Evolutionary conservation across 164 flowering plant species (phyloP).

Genomic region (Euptelea pleiosperma): DNA sequence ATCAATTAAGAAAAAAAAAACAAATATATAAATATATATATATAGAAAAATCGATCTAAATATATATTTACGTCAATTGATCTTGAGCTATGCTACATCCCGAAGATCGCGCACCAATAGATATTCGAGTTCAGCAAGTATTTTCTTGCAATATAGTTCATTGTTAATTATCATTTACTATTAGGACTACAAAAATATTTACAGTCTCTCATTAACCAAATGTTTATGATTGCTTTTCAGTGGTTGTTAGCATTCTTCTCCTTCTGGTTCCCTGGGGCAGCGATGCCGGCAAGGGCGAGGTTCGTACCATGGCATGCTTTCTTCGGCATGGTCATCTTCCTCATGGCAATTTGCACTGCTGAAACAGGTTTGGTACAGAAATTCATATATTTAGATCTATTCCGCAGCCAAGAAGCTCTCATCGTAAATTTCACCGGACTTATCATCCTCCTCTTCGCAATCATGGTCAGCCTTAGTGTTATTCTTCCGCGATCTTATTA

Average conservation of each 20-base stretch:
- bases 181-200: too few relatives aligned
- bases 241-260: conserved; percentile 48
- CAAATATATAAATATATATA: background rate
- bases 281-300: conserved; percentile 29
- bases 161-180: background rate
- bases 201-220: too few relatives aligned
- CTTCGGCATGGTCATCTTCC: conserved; percentile 49
- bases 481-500: conserved; percentile 34
- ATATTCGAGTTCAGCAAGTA: background rate
- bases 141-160: background rate
- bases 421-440: conserved; percentile 64
- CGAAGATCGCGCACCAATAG: too few relatives aligned
- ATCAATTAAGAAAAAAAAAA: background rate
- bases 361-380: conserved; percentile 39
- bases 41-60: background rate
- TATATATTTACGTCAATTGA: background rate
- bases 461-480: conserved; percentile 37
- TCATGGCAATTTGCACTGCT: conserved; percentile 47
- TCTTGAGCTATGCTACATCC: too few relatives aligned
- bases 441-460: conserved; percentile 50
- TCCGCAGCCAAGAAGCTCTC: conserved; percentile 36
- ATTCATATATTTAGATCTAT: conserved; percentile 19
- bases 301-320: conserved; percentile 61
- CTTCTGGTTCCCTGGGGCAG: conserved; percentile 47
- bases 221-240: conserved; percentile 22